These are phyloP conservation scores for Diaporthe australafricana DNA, from an alignment of 2,329 filamentous ascomycete species.

Conservation along the genomic window DNA sequence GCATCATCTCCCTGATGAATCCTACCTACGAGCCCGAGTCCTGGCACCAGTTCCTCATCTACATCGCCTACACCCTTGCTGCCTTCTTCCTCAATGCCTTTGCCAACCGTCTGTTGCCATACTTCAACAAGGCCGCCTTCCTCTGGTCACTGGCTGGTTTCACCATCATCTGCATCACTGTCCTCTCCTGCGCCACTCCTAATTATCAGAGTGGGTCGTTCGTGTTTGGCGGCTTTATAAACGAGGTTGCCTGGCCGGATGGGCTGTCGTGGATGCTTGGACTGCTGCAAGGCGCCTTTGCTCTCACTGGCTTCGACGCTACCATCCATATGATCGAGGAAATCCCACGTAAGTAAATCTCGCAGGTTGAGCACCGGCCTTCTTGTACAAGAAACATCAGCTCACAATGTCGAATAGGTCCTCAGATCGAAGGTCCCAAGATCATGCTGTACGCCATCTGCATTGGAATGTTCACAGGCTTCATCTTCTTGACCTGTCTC, in stretches of 20 bases:
- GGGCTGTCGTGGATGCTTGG: conserved; percentile 70
- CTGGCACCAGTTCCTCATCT: conserved; percentile 82
- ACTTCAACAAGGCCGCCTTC: conserved; percentile 76
- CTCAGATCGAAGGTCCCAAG: conserved; percentile 68
- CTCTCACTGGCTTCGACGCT: conserved; percentile 64
- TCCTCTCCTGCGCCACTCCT: conserved; percentile 74
- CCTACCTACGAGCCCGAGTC: conserved; percentile 65
- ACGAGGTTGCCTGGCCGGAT: conserved; percentile 76
- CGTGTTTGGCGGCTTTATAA: conserved; percentile 76
- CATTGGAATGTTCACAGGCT: conserved; percentile 73
- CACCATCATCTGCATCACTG: conserved; percentile 75
- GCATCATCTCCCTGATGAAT: conserved; percentile 72
- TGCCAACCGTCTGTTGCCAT: conserved; percentile 69
- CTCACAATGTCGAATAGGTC: conserved; percentile 44
- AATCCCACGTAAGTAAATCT: conserved; percentile 54
- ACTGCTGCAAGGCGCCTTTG: conserved; percentile 63
- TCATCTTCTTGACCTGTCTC: conserved; percentile 59
- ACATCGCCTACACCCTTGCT: conserved; percentile 71
- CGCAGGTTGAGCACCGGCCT: neutral
- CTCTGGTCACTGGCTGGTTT: conserved; percentile 79
- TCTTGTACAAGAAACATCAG: neutral
- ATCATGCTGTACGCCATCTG: conserved; percentile 75
- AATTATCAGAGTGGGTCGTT: conserved; percentile 73
- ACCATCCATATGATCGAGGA: conserved; percentile 68
- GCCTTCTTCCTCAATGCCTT: conserved; percentile 76